Conservation (phyloP, 1,139 yeast genomes). For the Suhomyces kunorum region DNA sequence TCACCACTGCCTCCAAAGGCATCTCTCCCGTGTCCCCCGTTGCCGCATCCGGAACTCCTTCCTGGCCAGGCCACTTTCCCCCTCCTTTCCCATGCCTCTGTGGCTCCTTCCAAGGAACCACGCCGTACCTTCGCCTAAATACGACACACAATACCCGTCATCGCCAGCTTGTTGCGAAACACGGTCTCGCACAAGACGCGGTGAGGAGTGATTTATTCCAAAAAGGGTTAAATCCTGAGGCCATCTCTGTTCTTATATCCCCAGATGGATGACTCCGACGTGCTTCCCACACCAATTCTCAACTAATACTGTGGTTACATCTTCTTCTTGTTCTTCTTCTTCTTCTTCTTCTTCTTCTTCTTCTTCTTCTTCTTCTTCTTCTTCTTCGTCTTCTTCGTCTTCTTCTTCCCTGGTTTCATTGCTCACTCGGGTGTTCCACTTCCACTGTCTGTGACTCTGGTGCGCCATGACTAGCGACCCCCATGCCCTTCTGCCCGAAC, state of each 20-base stretch:
- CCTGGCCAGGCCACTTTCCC: no score
- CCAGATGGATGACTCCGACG: not conserved
- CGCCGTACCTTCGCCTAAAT: no score
- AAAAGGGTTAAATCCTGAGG: slow-evolving; percentile 3
- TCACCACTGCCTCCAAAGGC: no score
- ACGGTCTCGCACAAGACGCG: slow-evolving; percentile 7
- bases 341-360: no score
- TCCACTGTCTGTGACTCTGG: not conserved
- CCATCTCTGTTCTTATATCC: slow-evolving; percentile 3
- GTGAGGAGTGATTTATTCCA: slow-evolving; percentile 7
- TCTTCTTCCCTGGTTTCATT: not conserved
- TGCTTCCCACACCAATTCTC: not conserved
- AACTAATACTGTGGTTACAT: no score
- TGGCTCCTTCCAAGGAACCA: no score
- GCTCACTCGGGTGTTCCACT: no score
- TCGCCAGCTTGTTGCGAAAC: no score
- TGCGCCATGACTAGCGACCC: slow-evolving; percentile 6
- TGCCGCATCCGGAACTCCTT: no score
- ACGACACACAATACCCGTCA: slow-evolving; percentile 11
- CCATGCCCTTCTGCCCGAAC: slow-evolving; percentile 5
- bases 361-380: not conserved
- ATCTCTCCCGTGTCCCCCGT: no score
- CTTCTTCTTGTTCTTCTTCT: no score
- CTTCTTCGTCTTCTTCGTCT: not conserved
- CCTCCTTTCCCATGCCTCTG: no score